Evolutionary conservation across 306 rosid species (phyloP).

Genomic region (Cyclanthera cordifolia): DNA sequence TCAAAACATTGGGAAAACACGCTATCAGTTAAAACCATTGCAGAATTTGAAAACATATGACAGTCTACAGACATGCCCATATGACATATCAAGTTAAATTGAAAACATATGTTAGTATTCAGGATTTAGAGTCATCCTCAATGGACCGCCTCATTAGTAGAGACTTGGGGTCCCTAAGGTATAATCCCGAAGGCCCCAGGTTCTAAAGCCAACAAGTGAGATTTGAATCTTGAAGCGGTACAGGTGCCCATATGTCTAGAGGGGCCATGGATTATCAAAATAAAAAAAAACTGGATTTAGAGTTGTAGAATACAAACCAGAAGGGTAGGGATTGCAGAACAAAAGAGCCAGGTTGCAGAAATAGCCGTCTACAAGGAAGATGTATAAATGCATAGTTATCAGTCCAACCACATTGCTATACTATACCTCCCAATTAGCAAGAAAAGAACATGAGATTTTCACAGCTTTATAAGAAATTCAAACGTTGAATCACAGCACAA

Average conservation of each 20-base stretch:
- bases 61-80: background rate
- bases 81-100: background rate
- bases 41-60: background rate
- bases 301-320: slow-evolving; percentile 44
- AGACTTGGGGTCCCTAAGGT: too few relatives aligned
- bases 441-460: background rate
- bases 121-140: too few relatives aligned
- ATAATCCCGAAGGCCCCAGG: too few relatives aligned
- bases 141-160: too few relatives aligned
- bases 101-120: background rate
- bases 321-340: slow-evolving; percentile 78
- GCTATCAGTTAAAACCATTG: background rate
- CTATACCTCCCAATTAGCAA: background rate
- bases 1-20: slow-evolving; percentile 6
- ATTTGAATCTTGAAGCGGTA: too few relatives aligned
- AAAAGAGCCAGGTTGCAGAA: slow-evolving; percentile 69
- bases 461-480: background rate
- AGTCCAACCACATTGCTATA: background rate
- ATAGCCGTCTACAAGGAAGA: slow-evolving; percentile 46
- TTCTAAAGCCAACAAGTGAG: too few relatives aligned
- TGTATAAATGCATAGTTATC: background rate
- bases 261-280: too few relatives aligned
- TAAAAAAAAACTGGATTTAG: too few relatives aligned
- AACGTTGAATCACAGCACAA: background rate
- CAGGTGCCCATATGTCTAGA: too few relatives aligned